phyloP scores from a whole-genome alignment of 192 early-diverging fungal species.

The Linnemannia zychae region DNA sequence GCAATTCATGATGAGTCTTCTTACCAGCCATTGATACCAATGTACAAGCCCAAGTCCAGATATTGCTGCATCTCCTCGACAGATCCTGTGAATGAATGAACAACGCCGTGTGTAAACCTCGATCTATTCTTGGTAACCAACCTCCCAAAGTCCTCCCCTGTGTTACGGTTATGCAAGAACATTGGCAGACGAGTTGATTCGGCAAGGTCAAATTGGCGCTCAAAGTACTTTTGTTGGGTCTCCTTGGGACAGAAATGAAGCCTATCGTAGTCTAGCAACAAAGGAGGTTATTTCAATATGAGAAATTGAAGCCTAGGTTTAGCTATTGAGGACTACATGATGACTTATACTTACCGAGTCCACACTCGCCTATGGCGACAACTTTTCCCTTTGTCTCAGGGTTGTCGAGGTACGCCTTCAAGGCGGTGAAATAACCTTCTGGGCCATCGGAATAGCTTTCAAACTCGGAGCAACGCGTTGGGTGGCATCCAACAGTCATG shows the following conservation, averaged over 20 bases:
- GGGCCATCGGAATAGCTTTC: constrained; percentile 68
- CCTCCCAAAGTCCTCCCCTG: constrained; percentile 80
- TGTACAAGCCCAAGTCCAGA: constrained; percentile 80
- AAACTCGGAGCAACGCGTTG: constrained; percentile 85
- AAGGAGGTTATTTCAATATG: not conserved
- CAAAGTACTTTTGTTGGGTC: constrained; percentile 83
- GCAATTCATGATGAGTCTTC: not conserved
- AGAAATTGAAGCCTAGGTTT: not conserved
- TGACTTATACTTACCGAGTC: constrained; percentile 66
- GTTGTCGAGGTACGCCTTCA: constrained; percentile 61
- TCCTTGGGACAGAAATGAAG: constrained; percentile 85
- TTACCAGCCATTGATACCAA: constrained; percentile 96
- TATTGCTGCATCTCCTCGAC: constrained; percentile 73
- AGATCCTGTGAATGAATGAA: constrained; percentile 92
- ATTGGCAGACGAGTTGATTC: constrained; percentile 83
- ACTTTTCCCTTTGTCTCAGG: constrained; percentile 65
- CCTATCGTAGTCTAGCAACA: constrained; percentile 87
- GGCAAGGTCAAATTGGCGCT: constrained; percentile 84
- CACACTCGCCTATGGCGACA: constrained; percentile 96
- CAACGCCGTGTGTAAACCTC: constrained; percentile 78
- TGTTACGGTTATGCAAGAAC: constrained; percentile 94
- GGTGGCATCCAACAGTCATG: constrained; percentile 89
- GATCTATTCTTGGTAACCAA: constrained; percentile 71
- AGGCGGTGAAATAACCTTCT: constrained; percentile 70
- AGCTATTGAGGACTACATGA: not conserved